Evolutionary conservation across 1,284 basidiomycete genomes (phyloP).

Genomic region (Tilletia horrida): DNA sequence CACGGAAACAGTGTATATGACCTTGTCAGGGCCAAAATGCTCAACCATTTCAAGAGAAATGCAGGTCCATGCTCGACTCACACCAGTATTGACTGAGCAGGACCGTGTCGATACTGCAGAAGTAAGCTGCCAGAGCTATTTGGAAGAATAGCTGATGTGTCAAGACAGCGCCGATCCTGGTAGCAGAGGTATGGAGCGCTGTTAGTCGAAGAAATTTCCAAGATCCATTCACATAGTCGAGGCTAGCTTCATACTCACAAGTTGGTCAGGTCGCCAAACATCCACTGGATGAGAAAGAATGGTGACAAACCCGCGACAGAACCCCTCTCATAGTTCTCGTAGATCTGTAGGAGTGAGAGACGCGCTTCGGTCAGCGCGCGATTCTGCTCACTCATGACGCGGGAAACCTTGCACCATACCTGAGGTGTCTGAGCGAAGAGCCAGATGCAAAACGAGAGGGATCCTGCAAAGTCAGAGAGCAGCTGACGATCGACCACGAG

Average conservation of each 20-base stretch:
- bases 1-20: not conserved
- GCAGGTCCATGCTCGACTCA: not conserved
- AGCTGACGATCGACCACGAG: constrained; percentile 26
- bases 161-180: constrained; percentile 39
- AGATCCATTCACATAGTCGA: not conserved
- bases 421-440: constrained; percentile 51
- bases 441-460: constrained; percentile 45
- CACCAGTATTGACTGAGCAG: constrained; percentile 36
- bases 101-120: constrained; percentile 44
- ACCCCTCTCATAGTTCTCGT: constrained; percentile 44
- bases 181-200: not conserved
- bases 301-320: constrained; percentile 47
- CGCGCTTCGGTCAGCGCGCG: not conserved
- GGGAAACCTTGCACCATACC: constrained; percentile 10
- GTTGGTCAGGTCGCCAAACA: constrained; percentile 52
- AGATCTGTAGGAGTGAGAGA: constrained; percentile 29
- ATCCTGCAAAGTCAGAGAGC: constrained; percentile 39
- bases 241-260: constrained; percentile 22
- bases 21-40: not conserved
- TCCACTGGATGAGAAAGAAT: constrained; percentile 53
- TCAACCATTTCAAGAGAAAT: not conserved
- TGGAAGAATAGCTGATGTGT: constrained; percentile 52
- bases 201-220: no score
- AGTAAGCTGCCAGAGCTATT: constrained; percentile 46
- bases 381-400: not conserved